These are phyloP conservation scores for Stagonosporopsis vannaccii DNA, from an alignment of 2,329 filamentous ascomycete species.

Conservation along the genomic window DNA sequence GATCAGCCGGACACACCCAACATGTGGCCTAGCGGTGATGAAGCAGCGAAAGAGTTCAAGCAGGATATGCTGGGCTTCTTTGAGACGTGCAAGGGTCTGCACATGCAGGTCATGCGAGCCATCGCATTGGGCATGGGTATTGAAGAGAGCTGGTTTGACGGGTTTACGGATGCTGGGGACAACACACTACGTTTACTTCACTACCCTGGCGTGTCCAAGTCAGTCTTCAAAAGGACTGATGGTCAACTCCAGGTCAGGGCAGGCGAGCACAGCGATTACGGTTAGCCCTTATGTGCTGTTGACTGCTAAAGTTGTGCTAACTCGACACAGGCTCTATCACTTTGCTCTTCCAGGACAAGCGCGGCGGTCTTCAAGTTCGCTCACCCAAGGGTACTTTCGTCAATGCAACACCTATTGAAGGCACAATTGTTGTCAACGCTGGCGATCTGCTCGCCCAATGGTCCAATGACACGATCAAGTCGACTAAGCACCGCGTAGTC, in stretches of 20 bases:
- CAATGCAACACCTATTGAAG: constrained; percentile 80
- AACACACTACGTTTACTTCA: constrained; percentile 72
- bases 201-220: constrained; percentile 73
- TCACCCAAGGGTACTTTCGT: constrained; percentile 80
- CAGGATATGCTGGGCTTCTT: constrained; percentile 78
- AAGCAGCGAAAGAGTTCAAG: constrained; percentile 68
- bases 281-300: constrained; percentile 26
- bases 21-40: constrained; percentile 72
- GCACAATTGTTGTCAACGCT: constrained; percentile 86
- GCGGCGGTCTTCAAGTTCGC: constrained; percentile 67
- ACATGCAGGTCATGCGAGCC: constrained; percentile 81
- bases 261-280: constrained; percentile 77
- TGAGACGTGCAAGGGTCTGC: constrained; percentile 74
- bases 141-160: constrained; percentile 76
- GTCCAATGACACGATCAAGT: constrained; percentile 92
- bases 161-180: constrained; percentile 67
- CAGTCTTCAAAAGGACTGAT: constrained; percentile 71
- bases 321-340: constrained; percentile 46
- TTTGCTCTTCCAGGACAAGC: constrained; percentile 59
- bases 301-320: constrained; percentile 6
- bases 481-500: constrained; percentile 87
- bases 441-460: constrained; percentile 86
- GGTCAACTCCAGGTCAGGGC: constrained; percentile 77
- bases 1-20: constrained; percentile 72
- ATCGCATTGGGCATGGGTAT: constrained; percentile 84